Conservation (phyloP, 176 grass and related monocot species). For the Triticum monococcum region DNA sequence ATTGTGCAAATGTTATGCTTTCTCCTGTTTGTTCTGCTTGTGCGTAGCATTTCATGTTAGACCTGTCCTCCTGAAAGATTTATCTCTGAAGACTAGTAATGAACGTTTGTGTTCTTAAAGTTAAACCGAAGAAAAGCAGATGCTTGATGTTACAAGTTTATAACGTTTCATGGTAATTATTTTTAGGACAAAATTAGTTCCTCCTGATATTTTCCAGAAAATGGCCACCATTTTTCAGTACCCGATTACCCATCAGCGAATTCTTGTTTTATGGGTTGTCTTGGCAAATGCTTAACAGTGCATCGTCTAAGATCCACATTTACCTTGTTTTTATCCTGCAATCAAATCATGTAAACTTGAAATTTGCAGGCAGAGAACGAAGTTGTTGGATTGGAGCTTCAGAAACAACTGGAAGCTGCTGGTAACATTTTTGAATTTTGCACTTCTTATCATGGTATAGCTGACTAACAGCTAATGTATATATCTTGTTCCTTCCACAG, state of each 20-base stretch:
- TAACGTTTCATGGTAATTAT: not conserved
- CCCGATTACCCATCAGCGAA: not conserved
- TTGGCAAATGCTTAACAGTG: not conserved
- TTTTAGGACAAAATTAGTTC: not conserved
- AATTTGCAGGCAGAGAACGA: constrained; percentile 84
- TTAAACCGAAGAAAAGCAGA: not conserved
- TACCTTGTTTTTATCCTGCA: not conserved
- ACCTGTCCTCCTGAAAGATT: not conserved
- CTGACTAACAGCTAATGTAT: not conserved
- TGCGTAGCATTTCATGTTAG: not conserved
- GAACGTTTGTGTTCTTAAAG: not conserved
- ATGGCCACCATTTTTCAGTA: not conserved
- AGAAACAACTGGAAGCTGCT: constrained; percentile 86
- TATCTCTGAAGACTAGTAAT: not conserved
- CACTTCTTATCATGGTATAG: not conserved
- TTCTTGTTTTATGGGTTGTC: too few species aligned
- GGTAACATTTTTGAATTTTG: constrained; percentile 34
- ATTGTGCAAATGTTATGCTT: not conserved
- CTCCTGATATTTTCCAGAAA: not conserved
- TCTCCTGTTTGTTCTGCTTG: not conserved
- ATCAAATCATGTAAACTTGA: not conserved
- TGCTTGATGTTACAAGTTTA: not conserved
- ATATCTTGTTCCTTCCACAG: constrained; percentile 38
- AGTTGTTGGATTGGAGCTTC: constrained; percentile 65
- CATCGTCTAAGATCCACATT: not conserved